These are phyloP conservation scores for Fraxinus angustifolia DNA, from an alignment of 305 asterid genomes.

Conservation along the genomic window DNA sequence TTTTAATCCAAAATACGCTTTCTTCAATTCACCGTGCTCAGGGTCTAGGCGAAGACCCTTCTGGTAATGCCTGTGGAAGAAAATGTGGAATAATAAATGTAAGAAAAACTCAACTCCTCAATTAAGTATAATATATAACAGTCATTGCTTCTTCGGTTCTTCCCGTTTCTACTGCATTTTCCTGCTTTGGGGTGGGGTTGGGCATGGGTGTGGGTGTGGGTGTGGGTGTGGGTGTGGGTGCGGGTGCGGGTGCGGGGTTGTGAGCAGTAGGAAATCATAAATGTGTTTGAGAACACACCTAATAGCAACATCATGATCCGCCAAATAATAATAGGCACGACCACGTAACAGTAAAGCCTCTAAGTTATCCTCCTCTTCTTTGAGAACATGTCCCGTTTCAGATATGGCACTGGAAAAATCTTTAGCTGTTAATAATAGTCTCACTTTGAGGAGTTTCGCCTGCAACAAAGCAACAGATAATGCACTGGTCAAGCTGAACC, in stretches of 20 bases:
- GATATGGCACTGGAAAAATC: constrained; percentile 81
- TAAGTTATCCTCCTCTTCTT: constrained; percentile 77
- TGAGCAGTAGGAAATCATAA: neutral
- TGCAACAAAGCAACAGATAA: constrained; percentile 29
- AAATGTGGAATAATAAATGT: constrained; percentile 4
- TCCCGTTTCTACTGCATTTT: neutral
- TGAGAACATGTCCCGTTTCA: constrained; percentile 77
- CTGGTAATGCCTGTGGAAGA: constrained; percentile 75
- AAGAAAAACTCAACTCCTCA: constrained; percentile 1
- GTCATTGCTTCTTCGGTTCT: neutral
- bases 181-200: neutral
- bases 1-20: constrained; percentile 85
- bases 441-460: constrained; percentile 82
- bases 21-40: constrained; percentile 85
- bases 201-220: neutral
- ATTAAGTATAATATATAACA: neutral
- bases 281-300: constrained; percentile 43
- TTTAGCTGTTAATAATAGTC: constrained; percentile 57
- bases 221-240: neutral
- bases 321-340: constrained; percentile 90
- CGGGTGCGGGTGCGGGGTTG: neutral
- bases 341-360: constrained; percentile 90
- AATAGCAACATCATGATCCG: constrained; percentile 86
- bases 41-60: constrained; percentile 94
- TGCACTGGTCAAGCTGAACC: constrained; percentile 4